Conservation (phyloP, 2,329 filamentous ascomycete species). For the Raffaelea deltoideospora region DNA sequence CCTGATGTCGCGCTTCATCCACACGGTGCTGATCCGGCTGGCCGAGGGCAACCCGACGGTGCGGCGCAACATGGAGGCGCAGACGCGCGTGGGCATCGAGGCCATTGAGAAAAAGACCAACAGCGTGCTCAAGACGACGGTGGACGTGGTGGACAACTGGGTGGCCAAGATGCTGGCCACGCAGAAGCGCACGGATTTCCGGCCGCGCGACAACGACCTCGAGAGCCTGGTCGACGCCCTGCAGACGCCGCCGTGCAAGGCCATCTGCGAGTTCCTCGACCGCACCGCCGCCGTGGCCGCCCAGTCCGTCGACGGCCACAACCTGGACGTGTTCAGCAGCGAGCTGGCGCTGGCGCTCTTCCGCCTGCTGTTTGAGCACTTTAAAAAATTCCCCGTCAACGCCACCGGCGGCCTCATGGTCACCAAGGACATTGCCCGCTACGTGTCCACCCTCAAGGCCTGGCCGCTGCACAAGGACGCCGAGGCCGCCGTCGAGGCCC, state of each 20-base stretch:
- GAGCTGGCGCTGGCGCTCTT: slow-evolving; percentile 74
- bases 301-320: slow-evolving; percentile 65
- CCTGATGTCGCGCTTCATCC: slow-evolving; percentile 84
- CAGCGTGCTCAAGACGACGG: slow-evolving; percentile 38
- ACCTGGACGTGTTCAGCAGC: slow-evolving; percentile 65
- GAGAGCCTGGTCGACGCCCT: slow-evolving; percentile 50
- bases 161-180: slow-evolving; percentile 53
- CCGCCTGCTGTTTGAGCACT: slow-evolving; percentile 71
- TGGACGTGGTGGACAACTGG: slow-evolving; percentile 62
- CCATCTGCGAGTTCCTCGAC: slow-evolving; percentile 66
- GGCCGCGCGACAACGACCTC: slow-evolving; percentile 66
- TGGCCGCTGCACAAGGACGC: slow-evolving; percentile 64
- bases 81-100: slow-evolving; percentile 56
- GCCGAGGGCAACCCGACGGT: slow-evolving; percentile 84
- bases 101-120: slow-evolving; percentile 75
- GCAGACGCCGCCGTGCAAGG: slow-evolving; percentile 72
- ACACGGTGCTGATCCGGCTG: slow-evolving; percentile 77
- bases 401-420: slow-evolving; percentile 90
- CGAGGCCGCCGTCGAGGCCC: slow-evolving; percentile 59
- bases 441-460: slow-evolving; percentile 68
- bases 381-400: slow-evolving; percentile 87
- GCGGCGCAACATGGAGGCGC: slow-evolving; percentile 75
- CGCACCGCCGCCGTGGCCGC: slow-evolving; percentile 47
- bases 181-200: slow-evolving; percentile 82
- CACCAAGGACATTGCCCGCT: slow-evolving; percentile 89